These are phyloP conservation scores for Nemania abortiva DNA, from an alignment of 2,329 filamentous ascomycete genomes.

Conservation along the genomic window DNA sequence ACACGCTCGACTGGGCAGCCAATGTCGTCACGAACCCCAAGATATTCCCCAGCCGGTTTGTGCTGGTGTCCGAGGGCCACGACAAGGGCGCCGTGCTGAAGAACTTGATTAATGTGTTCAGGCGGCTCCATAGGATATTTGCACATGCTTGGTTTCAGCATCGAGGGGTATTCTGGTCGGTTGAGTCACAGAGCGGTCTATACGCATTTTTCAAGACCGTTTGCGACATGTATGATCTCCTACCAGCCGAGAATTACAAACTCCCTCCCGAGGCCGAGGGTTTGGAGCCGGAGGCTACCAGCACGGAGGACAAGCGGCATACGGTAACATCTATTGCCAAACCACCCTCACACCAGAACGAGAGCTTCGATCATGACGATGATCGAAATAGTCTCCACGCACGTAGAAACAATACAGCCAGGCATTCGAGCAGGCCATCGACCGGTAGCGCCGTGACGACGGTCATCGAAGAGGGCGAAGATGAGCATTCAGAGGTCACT, in stretches of 20 bases:
- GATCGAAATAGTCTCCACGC: conserved; percentile 62
- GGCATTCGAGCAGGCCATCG: conserved; percentile 85
- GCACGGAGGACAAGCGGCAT: conserved; percentile 58
- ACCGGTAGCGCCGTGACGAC: conserved; percentile 83
- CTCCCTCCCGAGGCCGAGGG: conserved; percentile 94
- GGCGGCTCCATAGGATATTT: conserved; percentile 94
- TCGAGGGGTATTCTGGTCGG: conserved; percentile 91
- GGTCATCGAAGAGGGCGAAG: conserved; percentile 85
- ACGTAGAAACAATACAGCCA: conserved; percentile 78
- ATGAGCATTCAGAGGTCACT: conserved; percentile 66
- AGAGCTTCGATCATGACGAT: conserved; percentile 58
- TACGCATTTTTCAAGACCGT: conserved; percentile 98
- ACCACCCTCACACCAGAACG: conserved; percentile 46
- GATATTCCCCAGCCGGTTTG: conserved; percentile 90
- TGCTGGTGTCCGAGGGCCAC: conserved; percentile 66
- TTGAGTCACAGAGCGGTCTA: conserved; percentile 89
- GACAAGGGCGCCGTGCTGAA: conserved; percentile 76
- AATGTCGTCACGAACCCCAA: conserved; percentile 95
- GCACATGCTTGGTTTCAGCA: conserved; percentile 99
- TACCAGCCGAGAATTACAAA: conserved; percentile 95
- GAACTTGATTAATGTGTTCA: conserved; percentile 94
- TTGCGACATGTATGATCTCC: conserved; percentile 89
- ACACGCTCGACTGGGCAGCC: conserved; percentile 97
- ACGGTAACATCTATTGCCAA: conserved; percentile 53
- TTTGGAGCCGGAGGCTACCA: conserved; percentile 65